Evolutionary conservation across 2,329 filamentous ascomycete species (phyloP), one percentile per base, ranked within the genome.

Genomic region (Ascochyta koolunga): DNA sequence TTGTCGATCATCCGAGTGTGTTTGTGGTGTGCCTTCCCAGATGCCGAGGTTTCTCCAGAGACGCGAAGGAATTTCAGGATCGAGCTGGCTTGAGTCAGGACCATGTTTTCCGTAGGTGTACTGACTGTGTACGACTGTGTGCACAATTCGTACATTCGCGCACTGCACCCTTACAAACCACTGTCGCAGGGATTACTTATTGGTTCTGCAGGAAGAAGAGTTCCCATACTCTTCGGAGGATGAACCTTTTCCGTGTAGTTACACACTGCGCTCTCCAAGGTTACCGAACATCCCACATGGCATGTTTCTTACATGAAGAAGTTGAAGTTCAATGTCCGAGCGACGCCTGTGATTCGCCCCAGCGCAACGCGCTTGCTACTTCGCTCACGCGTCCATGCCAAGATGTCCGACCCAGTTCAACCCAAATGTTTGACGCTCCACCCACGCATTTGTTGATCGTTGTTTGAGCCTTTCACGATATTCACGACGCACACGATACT

Each of bases 341-440:
- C 31, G 24, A 10, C n/a, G 4, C 18, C 32, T 38, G 19, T 54
- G 51, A 50, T 54, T 54, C 40, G 51, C 36, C 33, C 19, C 27
- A n/a, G 39, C 21, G n/a, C 4, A 21, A 36, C 22, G 19, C 19
- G 37, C 51, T 33, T 33, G 25, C 31, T 32, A 25, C 10, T n/a
- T 55, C 35, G 31, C 49, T 47, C 41, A 43, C 47, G 50, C 47
- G 50, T 63, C 42, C 43, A 27, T 59, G 64, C 64, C 65, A 68
- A 68, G 65, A 57, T 50, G 27, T 50, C 56, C 56, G 55, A 54
- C 22, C 35, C n/a, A 24, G 27, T 18, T 49, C 33, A 51, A 19
- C 43, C 44, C 31, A 49, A 25, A 39, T 49, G 27, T 40, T 50
- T 10, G 22, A 22, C 39, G 27, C 11, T 37, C 50, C 54, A 45